A percentile compares a stretch with the other conserved stretches of the same genome.
These are phyloP conservation scores for Ambrosiella beaveri DNA, from an alignment of 2,329 filamentous ascomycete genomes.

Conservation along the genomic window DNA sequence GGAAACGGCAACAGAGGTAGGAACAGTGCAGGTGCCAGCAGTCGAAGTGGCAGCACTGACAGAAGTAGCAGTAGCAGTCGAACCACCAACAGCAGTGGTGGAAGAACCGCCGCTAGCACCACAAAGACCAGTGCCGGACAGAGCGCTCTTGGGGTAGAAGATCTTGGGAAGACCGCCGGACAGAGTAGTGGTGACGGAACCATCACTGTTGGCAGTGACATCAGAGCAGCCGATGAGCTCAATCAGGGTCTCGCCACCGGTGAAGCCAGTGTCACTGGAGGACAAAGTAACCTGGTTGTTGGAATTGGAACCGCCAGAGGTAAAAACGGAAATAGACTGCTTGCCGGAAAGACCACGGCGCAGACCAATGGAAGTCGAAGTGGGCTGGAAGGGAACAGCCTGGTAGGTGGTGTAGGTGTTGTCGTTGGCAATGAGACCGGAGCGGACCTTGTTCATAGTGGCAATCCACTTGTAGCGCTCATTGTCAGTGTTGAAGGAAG, in stretches of 20 bases:
- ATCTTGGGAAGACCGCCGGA: slow-evolving; percentile 12
- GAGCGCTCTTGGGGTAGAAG: slow-evolving; percentile 11
- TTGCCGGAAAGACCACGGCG: slow-evolving; percentile 11
- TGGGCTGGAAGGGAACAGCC: slow-evolving; percentile 13
- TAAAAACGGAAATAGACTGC: slow-evolving; percentile 13
- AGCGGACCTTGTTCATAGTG: slow-evolving; percentile 10
- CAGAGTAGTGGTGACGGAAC: slow-evolving; percentile 11
- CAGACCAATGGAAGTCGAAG: slow-evolving; percentile 11
- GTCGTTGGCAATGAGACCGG: slow-evolving; percentile 10
- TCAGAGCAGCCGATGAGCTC: slow-evolving; percentile 11
- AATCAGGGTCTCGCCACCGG: slow-evolving; percentile 10
- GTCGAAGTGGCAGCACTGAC: neutral
- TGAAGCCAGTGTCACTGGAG: slow-evolving; percentile 11
- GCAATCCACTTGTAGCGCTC: slow-evolving; percentile 13
- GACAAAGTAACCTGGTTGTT: slow-evolving; percentile 11
- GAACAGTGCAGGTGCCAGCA: slow-evolving; percentile 18
- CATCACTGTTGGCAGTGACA: slow-evolving; percentile 11
- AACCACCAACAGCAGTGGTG: neutral
- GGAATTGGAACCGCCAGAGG: slow-evolving; percentile 10
- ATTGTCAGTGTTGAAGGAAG: slow-evolving; percentile 9
- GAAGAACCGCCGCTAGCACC: slow-evolving; percentile 1
- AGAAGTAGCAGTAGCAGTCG: slow-evolving; percentile 2
- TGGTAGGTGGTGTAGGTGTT: slow-evolving; percentile 10
- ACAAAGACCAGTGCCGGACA: slow-evolving; percentile 10
- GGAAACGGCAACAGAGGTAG: slow-evolving; percentile 23